A percentile compares a stretch with the other conserved stretches of the same genome.
Evolutionary conservation across 2,329 filamentous ascomycete genomes (phyloP).

Genomic region (Epichloe amarillans): DNA sequence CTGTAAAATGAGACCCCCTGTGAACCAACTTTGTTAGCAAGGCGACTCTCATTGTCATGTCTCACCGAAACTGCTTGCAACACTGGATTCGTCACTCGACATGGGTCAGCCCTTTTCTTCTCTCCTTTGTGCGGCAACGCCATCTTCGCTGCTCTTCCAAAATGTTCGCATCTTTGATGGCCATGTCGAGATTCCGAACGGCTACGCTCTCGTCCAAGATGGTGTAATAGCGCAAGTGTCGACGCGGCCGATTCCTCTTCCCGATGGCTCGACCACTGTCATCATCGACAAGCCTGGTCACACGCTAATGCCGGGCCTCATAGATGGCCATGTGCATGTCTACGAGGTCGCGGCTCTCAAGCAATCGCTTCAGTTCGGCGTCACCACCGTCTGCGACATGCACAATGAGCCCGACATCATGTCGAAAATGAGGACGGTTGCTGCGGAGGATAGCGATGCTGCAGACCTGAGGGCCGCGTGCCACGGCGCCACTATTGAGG

Average conservation of each 20-base stretch:
- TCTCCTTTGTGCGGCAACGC: not conserved
- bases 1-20: not conserved
- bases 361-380: slow-evolving; percentile 33
- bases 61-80: not conserved
- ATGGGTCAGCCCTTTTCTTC: slow-evolving; percentile 2
- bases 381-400: slow-evolving; percentile 39
- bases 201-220: slow-evolving; percentile 25
- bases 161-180: slow-evolving; percentile 33
- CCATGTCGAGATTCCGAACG: slow-evolving; percentile 24
- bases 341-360: slow-evolving; percentile 24
- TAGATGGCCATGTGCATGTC: slow-evolving; percentile 36
- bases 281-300: slow-evolving; percentile 30
- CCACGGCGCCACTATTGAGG: slow-evolving; percentile 34
- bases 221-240: slow-evolving; percentile 24
- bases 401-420: slow-evolving; percentile 25
- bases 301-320: slow-evolving; percentile 35
- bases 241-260: slow-evolving; percentile 2
- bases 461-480: slow-evolving; percentile 36
- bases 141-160: slow-evolving; percentile 3
- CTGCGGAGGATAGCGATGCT: slow-evolving; percentile 13
- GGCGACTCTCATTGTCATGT: not conserved
- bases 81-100: not conserved
- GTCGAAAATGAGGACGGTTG: slow-evolving; percentile 16
- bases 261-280: slow-evolving; percentile 10
- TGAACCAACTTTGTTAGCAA: not conserved